These are phyloP conservation scores for Venturia effusa DNA, from an alignment of 2,329 filamentous ascomycete genomes.

Conservation along the genomic window DNA sequence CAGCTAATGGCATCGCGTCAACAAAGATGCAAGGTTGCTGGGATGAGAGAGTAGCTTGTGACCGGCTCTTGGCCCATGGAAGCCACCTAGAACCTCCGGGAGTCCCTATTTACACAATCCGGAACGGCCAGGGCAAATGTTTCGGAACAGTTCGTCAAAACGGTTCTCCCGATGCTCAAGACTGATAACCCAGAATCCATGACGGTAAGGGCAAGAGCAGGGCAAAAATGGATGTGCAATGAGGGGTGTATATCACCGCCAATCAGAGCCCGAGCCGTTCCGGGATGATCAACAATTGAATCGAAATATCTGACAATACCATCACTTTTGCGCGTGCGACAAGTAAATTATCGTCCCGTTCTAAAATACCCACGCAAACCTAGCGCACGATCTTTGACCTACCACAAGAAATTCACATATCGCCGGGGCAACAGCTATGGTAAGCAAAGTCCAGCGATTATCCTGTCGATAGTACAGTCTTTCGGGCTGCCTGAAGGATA, in stretches of 20 bases:
- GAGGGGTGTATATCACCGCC: not conserved
- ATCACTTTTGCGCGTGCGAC: no score
- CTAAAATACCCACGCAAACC: no score
- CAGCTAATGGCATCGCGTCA: not conserved
- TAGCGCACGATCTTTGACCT: no score
- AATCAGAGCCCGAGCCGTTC: not conserved
- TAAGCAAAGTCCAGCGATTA: no score
- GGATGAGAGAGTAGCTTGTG: not conserved
- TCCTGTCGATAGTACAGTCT: no score
- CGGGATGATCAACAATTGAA: not conserved
- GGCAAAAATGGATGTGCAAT: not conserved
- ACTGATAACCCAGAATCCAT: not conserved
- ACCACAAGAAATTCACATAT: no score
- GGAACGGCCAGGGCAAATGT: not conserved
- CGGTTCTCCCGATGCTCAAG: not conserved
- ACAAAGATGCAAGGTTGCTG: not conserved
- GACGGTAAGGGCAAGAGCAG: not conserved
- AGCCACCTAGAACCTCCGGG: not conserved
- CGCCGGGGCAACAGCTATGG: no score
- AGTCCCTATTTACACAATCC: not conserved
- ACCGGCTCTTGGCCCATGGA: not conserved
- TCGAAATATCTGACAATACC: no score
- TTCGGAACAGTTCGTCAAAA: not conserved
- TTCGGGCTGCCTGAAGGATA: no score
- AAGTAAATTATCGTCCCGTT: no score